Evolutionary conservation across 2,329 filamentous ascomycete genomes (phyloP), one percentile per base, ranked within the genome.

Genomic region (Rosellinia necatrix): DNA sequence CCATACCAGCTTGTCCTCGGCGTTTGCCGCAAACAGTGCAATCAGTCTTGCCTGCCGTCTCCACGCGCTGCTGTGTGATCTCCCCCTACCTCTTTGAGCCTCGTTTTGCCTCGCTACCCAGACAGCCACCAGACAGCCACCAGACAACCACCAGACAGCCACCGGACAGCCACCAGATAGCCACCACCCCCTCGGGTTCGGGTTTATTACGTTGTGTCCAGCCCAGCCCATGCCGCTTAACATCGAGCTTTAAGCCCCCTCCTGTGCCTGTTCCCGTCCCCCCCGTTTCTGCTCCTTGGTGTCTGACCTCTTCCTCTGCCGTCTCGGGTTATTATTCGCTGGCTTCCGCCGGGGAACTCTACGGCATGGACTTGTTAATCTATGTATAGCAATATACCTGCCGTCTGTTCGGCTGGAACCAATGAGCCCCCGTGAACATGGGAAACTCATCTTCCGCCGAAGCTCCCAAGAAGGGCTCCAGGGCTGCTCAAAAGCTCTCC

Each of bases 401-500:
- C 69, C 67, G 68, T 63, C 56, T 51, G 58, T 57, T 64, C 63
- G 64, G 68, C 61, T 64, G 58, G 57, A 54, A 53, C 60, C 53
- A 56, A 53, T 54, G 49, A 53, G 37, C 48, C 44, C 58, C 63
- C 59, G 40, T 35, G 54, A 53, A 58, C 66, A 83, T 83, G 81
- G 81, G 81, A 51, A 83, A 83, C 67, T 70, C 73, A 41, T 69
- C 76, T 53, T 83, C 79, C 40, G 68, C 74, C 63, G 76, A 80
- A 69, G 73, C 73, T 67, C 69, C 71, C 58, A 66, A 53, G 68
- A 71, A 65, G 57, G 63, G 64, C 60, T 71, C 67, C 56, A 72
- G 68, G 64, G 54, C 70, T 50, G 70, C 76, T 66, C 77, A 81
- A 60, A 82, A 76, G 71, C 74, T 83, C 58, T 80, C 77, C 47